Base-by-base conservation (phyloP, 257 asterid species). In the Rubia yunnanensis region DNA sequence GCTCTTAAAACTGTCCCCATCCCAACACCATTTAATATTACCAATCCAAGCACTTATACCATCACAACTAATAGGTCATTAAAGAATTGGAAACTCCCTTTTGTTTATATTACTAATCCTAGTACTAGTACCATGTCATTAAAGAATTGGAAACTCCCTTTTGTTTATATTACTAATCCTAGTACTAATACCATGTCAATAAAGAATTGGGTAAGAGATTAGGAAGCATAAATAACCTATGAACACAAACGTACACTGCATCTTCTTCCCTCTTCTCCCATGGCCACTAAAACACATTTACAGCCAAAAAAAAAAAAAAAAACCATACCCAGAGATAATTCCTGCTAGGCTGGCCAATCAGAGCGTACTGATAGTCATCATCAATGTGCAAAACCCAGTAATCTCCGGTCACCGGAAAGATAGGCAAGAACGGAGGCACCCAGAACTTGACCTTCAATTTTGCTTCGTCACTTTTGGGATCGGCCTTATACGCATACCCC, bases 321-420 rank as follows among this genome's bases (percentile, higher is more conserved):
- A 39, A 38, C 64, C 83, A 60, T 87, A 92, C 99, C 99, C 97
- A 92, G 18, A 92, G 80, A 76, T 77, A 89, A 1, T 1, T 83
- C 82, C 87, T 78, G 24, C 72, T 11, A 32, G 95, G 94, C 77
- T 87, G 85, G 26, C 99, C 98, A 74, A 92, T 49, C 72, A 92
- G 59, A 52, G 76, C 84, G 70, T 63, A 64, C 49, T 67, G 68
- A 61, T 79, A 79, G 17, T 71, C 75, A 1, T 24, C 13, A 65
- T 76, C 84, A 70, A 76, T 38, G 32, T 14, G 35, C 68, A 76
- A 34, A 73, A 76, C 76, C 84, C 84, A 80, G 38, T 80, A 80
- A 60, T 80, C 77, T 0, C 79, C 81, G 27, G 49, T 30, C 7
- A 76, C 72, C 55, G 79, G 84, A 57, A 80, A 2, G 6, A 76